A percentile compares a stretch with the other conserved stretches of the same genome.
phyloP scores from a whole-genome alignment of 2,329 filamentous ascomycete genomes.

The Calonectria fujianensis region DNA sequence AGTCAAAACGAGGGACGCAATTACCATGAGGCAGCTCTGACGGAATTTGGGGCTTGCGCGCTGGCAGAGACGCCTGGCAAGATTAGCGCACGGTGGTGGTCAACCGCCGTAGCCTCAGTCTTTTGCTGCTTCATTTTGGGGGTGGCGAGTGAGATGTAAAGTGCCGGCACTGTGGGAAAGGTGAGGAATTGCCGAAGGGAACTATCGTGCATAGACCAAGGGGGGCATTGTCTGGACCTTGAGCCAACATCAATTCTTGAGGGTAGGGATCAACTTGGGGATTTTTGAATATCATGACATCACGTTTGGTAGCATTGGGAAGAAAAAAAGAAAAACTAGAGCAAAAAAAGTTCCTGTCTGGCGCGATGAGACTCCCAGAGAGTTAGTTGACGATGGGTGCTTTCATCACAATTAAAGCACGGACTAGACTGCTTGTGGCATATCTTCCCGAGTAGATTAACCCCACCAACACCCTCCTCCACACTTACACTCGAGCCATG shows the following conservation, averaged over 20 bases:
- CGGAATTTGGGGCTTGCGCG: not conserved
- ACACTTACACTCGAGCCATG: not conserved
- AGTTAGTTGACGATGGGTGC: not conserved
- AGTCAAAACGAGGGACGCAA: not conserved
- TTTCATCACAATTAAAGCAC: not conserved
- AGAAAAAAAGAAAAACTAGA: too few relatives aligned
- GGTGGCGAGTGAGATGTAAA: constrained; percentile 19
- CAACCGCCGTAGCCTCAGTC: constrained; percentile 19
- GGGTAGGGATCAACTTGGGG: too few relatives aligned
- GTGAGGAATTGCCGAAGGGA: not conserved
- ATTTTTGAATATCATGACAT: not conserved
- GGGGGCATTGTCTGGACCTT: not conserved
- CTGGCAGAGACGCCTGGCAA: not conserved
- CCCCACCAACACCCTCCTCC: not conserved
- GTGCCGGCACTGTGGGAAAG: not conserved
- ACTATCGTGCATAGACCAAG: not conserved
- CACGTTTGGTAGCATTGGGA: not conserved
- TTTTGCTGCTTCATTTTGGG: constrained; percentile 21
- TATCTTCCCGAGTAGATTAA: constrained; percentile 6
- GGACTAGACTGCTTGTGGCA: constrained; percentile 18
- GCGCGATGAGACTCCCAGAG: not conserved
- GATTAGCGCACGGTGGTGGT: constrained; percentile 18
- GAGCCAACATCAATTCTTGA: not conserved
- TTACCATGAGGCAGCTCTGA: constrained; percentile 16
- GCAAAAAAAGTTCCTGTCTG: not conserved